Conservation (phyloP, 768 basidiomycete genomes). For the Suillus subaureus region DNA sequence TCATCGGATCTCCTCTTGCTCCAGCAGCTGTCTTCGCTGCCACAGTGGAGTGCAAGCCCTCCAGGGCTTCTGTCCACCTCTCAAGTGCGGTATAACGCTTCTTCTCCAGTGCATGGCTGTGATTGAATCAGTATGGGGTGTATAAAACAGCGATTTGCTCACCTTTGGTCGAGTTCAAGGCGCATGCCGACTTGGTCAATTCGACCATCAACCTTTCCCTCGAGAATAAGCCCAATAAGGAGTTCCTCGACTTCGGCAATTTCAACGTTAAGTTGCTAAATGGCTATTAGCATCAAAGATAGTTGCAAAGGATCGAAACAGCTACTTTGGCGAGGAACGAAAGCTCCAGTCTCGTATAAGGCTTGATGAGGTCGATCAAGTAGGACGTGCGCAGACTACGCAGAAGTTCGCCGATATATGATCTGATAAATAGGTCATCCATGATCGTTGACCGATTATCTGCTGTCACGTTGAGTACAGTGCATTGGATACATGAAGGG, state of each 20-base stretch:
- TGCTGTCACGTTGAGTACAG: conserved; percentile 31
- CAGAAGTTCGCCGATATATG: conserved; percentile 96
- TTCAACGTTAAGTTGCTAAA: conserved; percentile 93
- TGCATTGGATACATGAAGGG: conserved; percentile 2
- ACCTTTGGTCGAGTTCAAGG: conserved; percentile 89
- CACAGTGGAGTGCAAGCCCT: conserved; percentile 74
- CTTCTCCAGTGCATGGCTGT: conserved; percentile 84
- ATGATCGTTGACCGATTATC: conserved; percentile 96
- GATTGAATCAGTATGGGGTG: conserved; percentile 15
- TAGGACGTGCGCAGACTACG: conserved; percentile 95
- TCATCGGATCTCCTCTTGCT: conserved; percentile 35
- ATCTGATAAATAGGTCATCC: conserved; percentile 91
- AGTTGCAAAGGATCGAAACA: conserved; percentile 2
- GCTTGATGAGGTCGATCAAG: conserved; percentile 96
- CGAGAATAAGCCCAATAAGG: conserved; percentile 89
- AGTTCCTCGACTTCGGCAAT: conserved; percentile 92
- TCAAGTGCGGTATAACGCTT: conserved; percentile 80
- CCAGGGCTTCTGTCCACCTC: conserved; percentile 83
- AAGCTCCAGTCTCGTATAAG: conserved; percentile 93
- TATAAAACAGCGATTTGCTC: conserved; percentile 28
- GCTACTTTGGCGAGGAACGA: conserved; percentile 88
- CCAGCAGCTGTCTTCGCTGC: conserved; percentile 65
- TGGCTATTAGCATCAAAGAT: conserved; percentile 5
- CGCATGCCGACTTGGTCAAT: conserved; percentile 97
- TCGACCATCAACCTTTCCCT: conserved; percentile 95